Conservation (phyloP, 352 stramenopile species). For the Phytophthora tentaculata region DNA sequence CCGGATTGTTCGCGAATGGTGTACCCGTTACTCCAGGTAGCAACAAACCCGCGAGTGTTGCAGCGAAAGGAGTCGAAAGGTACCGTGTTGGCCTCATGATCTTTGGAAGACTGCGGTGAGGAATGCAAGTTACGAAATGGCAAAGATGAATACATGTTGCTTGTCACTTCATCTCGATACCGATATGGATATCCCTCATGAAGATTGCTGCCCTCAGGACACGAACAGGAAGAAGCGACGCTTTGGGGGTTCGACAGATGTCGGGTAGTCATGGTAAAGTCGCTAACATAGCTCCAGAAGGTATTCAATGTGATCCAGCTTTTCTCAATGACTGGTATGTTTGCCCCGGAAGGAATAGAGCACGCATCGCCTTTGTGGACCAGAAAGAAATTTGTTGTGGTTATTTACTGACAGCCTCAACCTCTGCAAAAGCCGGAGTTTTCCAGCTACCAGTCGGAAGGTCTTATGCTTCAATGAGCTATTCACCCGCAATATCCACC, state of each 20-base stretch:
- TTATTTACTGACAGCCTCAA: conserved; percentile 3
- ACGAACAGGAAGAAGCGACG: conserved; percentile 16
- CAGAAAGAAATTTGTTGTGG: conserved; percentile 24
- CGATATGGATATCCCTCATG: not conserved
- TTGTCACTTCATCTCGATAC: not conserved
- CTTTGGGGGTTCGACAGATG: conserved; percentile 36
- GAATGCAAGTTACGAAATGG: conserved; percentile 28
- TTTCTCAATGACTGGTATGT: conserved; percentile 1
- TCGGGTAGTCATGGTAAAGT: conserved; percentile 17
- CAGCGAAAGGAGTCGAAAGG: conserved; percentile 8
- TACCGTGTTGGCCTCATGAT: conserved; percentile 30
- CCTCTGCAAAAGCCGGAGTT: conserved; percentile 27
- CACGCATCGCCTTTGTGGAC: conserved; percentile 24
- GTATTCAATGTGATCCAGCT: conserved; percentile 1
- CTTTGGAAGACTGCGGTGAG: conserved; percentile 18
- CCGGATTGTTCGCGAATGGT: conserved; percentile 44
- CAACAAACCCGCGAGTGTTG: conserved; percentile 17
- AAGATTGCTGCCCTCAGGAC: conserved; percentile 1
- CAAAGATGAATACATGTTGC: conserved; percentile 7
- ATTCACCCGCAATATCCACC: conserved; percentile 17
- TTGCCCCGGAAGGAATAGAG: conserved; percentile 1
- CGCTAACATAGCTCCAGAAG: conserved; percentile 2
- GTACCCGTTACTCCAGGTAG: conserved; percentile 18
- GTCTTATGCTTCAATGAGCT: conserved; percentile 17
- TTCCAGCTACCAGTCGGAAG: conserved; percentile 20